A percentile compares a stretch with the other conserved stretches of the same genome.
Conservation (phyloP, 495 filamentous ascomycete species). For the Podospora sp. region DNA sequence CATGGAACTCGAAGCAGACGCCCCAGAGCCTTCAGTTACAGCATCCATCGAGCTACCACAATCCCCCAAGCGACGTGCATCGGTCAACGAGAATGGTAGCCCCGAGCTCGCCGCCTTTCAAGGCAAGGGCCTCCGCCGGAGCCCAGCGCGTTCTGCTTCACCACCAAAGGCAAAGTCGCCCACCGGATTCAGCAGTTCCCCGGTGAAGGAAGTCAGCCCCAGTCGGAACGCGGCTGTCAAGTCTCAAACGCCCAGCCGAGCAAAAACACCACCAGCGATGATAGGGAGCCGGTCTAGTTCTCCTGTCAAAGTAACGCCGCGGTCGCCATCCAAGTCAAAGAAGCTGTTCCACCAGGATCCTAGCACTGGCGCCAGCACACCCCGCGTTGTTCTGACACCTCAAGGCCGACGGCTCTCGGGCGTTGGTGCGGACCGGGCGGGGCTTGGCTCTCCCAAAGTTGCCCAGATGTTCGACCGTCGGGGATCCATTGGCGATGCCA, state of each 20-base stretch:
- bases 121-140: slow-evolving; percentile 58
- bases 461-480: slow-evolving; percentile 73
- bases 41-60: slow-evolving; percentile 43
- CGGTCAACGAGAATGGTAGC: slow-evolving; percentile 58
- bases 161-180: slow-evolving; percentile 14
- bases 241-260: slow-evolving; percentile 15
- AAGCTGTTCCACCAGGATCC: slow-evolving; percentile 60
- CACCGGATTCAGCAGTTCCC: slow-evolving; percentile 4
- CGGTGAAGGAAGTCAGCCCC: not conserved
- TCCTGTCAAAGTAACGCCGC: slow-evolving; percentile 30
- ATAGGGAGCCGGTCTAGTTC: slow-evolving; percentile 38
- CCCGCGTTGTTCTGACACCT: slow-evolving; percentile 67
- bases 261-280: slow-evolving; percentile 30
- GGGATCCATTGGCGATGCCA: slow-evolving; percentile 68
- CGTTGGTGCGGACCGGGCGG: slow-evolving; percentile 71
- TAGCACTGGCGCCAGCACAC: slow-evolving; percentile 60
- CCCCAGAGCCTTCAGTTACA: slow-evolving; percentile 57
- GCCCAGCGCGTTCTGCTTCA: slow-evolving; percentile 25
- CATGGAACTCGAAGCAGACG: slow-evolving; percentile 63
- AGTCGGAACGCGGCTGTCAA: slow-evolving; percentile 8
- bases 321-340: slow-evolving; percentile 37
- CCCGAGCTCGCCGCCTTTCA: slow-evolving; percentile 59
- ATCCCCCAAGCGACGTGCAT: slow-evolving; percentile 27
- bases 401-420: slow-evolving; percentile 66
- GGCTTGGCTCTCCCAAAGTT: slow-evolving; percentile 78